phyloP scores from a whole-genome alignment of 2,329 filamentous ascomycete genomes.

The Paecilomyces dactylethromorphus region DNA sequence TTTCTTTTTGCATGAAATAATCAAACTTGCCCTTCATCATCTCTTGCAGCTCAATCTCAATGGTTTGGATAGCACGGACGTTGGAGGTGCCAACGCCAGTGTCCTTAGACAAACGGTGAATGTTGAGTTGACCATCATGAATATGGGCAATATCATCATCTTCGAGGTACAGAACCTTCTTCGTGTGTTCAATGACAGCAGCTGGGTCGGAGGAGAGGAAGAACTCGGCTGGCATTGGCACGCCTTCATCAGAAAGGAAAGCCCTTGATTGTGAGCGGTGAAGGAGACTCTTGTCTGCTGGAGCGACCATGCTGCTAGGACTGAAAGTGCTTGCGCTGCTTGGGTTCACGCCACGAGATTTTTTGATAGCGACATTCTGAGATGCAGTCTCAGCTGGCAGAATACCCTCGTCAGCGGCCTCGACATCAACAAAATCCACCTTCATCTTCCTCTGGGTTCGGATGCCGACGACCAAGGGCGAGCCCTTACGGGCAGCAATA shows the following conservation, averaged over 20 bases:
- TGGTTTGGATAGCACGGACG: conserved; percentile 94
- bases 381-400: conserved; percentile 90
- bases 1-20: conserved; percentile 99
- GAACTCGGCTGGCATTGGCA: conserved; percentile 97
- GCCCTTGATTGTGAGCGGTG: conserved; percentile 98
- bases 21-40: conserved; percentile 99
- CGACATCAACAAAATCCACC: conserved; percentile 99
- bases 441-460: conserved; percentile 99
- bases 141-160: conserved; percentile 99
- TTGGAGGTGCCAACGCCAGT: conserved; percentile 96
- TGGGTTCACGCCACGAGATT: too few species aligned
- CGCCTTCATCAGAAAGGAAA: conserved; percentile 97
- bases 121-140: conserved; percentile 97
- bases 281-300: conserved; percentile 90
- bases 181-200: conserved; percentile 98
- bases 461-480: conserved; percentile 93
- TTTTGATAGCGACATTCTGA: conserved; percentile 95
- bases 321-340: too few species aligned
- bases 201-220: conserved; percentile 98
- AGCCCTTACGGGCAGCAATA: conserved; percentile 96
- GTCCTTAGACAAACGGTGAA: conserved; percentile 94
- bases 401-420: conserved; percentile 83
- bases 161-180: conserved; percentile 99
- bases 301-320: too few species aligned
- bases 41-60: conserved; percentile 98